Evolutionary conservation across 1,284 basidiomycete genomes (phyloP).

Genomic region (Chondrostereum purpureum): DNA sequence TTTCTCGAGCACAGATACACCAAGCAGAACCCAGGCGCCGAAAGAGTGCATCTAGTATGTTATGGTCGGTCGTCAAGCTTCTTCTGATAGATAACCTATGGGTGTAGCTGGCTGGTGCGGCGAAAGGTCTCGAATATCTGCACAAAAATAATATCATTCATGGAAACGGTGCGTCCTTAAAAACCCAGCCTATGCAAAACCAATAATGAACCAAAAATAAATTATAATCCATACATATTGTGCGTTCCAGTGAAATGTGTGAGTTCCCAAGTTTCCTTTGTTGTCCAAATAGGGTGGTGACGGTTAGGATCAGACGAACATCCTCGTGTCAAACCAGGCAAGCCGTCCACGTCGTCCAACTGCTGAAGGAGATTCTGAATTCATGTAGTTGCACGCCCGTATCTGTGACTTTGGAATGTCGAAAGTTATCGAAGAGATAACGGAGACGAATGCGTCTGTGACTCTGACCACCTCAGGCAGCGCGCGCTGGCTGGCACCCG

Average conservation of each 20-base stretch:
- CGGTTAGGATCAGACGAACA: constrained; percentile 43
- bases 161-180: constrained; percentile 40
- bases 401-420: constrained; percentile 59
- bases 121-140: constrained; percentile 46
- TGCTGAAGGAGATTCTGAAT: too few species aligned
- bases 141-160: constrained; percentile 43
- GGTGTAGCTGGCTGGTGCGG: constrained; percentile 40
- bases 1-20: constrained; percentile 32
- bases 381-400: constrained; percentile 40
- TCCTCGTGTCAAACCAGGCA: constrained; percentile 38
- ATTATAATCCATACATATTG: too few species aligned
- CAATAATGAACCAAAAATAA: too few species aligned
- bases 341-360: too few species aligned
- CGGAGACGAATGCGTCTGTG: constrained; percentile 34
- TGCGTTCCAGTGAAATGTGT: constrained; percentile 48
- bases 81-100: constrained; percentile 1
- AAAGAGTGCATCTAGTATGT: constrained; percentile 38
- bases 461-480: constrained; percentile 38
- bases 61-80: neutral
- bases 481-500: constrained; percentile 53
- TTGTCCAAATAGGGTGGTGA: too few species aligned
- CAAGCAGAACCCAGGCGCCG: constrained; percentile 23
- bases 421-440: constrained; percentile 49
- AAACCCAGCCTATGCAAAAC: neutral
- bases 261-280: too few species aligned